These are phyloP conservation scores for Heimioporus punctisporus DNA, from an alignment of 1,284 basidiomycete genomes.

Conservation along the genomic window DNA sequence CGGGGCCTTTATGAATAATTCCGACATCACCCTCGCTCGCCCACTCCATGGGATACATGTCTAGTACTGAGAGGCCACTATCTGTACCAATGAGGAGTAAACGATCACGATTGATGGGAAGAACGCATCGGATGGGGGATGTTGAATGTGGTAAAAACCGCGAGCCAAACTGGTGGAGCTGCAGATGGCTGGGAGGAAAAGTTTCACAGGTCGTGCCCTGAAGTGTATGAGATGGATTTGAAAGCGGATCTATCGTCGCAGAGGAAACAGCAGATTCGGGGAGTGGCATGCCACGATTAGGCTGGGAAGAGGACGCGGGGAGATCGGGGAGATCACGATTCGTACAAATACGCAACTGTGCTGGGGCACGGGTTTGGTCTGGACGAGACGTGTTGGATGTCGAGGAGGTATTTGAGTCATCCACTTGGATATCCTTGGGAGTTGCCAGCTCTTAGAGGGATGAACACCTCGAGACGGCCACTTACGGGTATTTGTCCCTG, in stretches of 20 bases:
- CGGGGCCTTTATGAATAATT: conserved; percentile 57
- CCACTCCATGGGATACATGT: conserved; percentile 76
- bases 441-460: conserved; percentile 7
- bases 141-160: conserved; percentile 81
- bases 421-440: conserved; percentile 18
- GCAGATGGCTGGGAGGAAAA: conserved; percentile 59
- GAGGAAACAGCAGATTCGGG: conserved; percentile 12
- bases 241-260: conserved; percentile 9
- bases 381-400: conserved; percentile 1
- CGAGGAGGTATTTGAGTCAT: conserved; percentile 2
- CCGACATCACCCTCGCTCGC: conserved; percentile 35
- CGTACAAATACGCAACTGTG: conserved; percentile 25
- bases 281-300: conserved; percentile 14
- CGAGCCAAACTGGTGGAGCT: conserved; percentile 76
- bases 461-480: background rate
- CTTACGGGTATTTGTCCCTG: conserved; percentile 17
- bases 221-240: conserved; percentile 30
- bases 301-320: conserved; percentile 9
- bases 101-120: conserved; percentile 65
- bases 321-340: conserved; percentile 19
- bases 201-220: conserved; percentile 37
- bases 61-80: conserved; percentile 73
- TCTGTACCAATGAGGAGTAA: conserved; percentile 76
- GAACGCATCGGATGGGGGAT: conserved; percentile 67
- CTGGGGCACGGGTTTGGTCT: conserved; percentile 9